Percentiles rank a stretch among this genome's conserved stretches.
Conservation (phyloP, 345 rosid genomes). For the Camelina neglecta region DNA sequence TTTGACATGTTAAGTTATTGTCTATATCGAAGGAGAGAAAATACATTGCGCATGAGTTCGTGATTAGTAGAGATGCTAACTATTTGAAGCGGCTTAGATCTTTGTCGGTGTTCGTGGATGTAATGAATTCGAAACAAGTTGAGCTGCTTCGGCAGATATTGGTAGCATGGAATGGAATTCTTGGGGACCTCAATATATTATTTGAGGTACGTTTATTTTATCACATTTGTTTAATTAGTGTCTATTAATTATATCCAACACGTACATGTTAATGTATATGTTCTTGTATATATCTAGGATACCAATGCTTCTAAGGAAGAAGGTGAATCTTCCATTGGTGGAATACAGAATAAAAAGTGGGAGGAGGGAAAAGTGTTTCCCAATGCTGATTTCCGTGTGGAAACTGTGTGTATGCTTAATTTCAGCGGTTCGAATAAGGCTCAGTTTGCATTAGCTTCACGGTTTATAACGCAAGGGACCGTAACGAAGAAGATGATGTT, state of each 20-base stretch:
- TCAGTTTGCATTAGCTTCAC: slow-evolving; percentile 2
- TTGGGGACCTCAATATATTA: neutral
- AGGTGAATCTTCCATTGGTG: neutral
- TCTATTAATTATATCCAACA: neutral
- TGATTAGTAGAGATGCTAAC: neutral
- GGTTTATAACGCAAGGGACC: slow-evolving; percentile 10
- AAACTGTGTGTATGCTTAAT: neutral
- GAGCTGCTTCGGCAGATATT: neutral
- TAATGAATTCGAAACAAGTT: slow-evolving; percentile 13
- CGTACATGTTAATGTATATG: neutral
- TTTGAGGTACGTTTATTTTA: slow-evolving; percentile 20
- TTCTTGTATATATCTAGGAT: slow-evolving; percentile 16
- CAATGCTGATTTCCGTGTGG: neutral
- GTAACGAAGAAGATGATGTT: slow-evolving; percentile 32
- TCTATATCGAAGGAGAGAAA: slow-evolving; percentile 5
- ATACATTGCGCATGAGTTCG: neutral
- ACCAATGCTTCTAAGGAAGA: neutral
- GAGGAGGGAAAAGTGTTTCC: neutral
- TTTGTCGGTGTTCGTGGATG: slow-evolving; percentile 14
- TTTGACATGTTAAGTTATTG: neutral
- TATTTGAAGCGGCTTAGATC: neutral
- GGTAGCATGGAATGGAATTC: neutral
- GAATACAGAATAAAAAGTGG: neutral
- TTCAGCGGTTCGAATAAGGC: slow-evolving; percentile 14
- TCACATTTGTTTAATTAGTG: neutral